phyloP scores from a whole-genome alignment of 2,329 filamentous ascomycete species.

The Sporothrix pallida region DNA sequence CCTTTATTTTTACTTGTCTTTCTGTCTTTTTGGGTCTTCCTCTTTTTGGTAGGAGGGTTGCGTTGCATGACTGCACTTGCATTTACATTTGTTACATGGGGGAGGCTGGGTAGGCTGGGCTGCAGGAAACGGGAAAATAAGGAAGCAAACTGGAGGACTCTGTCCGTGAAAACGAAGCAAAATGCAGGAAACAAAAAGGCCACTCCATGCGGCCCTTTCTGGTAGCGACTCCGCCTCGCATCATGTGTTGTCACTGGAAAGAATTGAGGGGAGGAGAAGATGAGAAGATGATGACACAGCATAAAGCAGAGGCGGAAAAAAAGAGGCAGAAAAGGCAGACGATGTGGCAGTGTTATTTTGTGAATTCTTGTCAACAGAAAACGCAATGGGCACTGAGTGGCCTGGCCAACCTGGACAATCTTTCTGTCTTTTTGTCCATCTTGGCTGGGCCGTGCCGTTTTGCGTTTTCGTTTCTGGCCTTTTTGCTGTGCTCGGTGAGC shows the following conservation, averaged over 20 bases:
- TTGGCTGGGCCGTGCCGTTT: neutral
- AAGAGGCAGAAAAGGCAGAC: neutral
- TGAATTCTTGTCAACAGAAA: neutral
- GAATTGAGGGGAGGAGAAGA: neutral
- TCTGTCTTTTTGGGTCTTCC: neutral
- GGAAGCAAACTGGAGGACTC: neutral
- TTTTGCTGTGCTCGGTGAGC: slow-evolving; percentile 13
- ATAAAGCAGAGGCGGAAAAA: too few species aligned
- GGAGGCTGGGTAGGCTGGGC: slow-evolving; percentile 5
- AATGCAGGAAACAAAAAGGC: neutral
- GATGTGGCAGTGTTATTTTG: neutral
- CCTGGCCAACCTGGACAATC: neutral
- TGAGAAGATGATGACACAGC: too few species aligned
- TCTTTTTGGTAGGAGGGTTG: slow-evolving; percentile 1
- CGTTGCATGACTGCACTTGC: neutral
- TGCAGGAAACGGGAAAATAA: slow-evolving; percentile 10
- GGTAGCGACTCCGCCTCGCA: slow-evolving; percentile 1
- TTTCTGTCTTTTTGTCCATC: too few species aligned
- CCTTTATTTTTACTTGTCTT: neutral
- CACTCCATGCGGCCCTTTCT: neutral
- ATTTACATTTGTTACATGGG: neutral
- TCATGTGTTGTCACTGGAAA: slow-evolving; percentile 5
- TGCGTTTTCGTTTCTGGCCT: neutral
- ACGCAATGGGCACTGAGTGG: neutral
- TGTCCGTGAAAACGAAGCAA: neutral